These are phyloP conservation scores for Tylopilus subfusipes DNA, from an alignment of 768 basidiomycete genomes.

Conservation along the genomic window DNA sequence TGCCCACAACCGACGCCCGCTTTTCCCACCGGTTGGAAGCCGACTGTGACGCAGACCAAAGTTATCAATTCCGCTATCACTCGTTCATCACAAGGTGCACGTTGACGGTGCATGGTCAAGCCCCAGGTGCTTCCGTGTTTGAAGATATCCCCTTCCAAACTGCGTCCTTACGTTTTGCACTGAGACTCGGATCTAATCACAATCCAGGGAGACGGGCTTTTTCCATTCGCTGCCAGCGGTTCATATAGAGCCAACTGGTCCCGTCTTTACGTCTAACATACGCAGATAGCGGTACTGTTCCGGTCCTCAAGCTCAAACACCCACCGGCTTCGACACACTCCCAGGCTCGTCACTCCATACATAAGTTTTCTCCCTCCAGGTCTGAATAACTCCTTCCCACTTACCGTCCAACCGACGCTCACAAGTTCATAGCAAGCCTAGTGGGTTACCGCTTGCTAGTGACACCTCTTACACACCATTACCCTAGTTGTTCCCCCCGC, in stretches of 20 bases:
- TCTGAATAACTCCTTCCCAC: background rate
- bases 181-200: too few relatives aligned
- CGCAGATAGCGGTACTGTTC: background rate
- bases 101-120: background rate
- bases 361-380: slow-evolving; percentile 2
- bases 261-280: background rate
- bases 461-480: background rate
- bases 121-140: background rate
- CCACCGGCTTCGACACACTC: slow-evolving; percentile 4
- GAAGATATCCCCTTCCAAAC: background rate
- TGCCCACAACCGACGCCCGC: background rate
- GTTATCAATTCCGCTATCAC: background rate
- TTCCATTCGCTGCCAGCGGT: background rate
- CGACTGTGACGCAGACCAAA: background rate
- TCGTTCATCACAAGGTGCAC: background rate
- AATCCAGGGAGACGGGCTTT: background rate
- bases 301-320: background rate
- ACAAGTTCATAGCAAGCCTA: background rate
- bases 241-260: background rate
- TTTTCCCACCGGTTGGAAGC: background rate
- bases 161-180: background rate
- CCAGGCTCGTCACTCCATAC: slow-evolving; percentile 15
- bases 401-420: background rate
- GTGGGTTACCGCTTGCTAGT: background rate
- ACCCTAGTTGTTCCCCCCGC: background rate